phyloP scores from a whole-genome alignment of 176 grass and related monocot genomes.

The Oryza brachyantha region DNA sequence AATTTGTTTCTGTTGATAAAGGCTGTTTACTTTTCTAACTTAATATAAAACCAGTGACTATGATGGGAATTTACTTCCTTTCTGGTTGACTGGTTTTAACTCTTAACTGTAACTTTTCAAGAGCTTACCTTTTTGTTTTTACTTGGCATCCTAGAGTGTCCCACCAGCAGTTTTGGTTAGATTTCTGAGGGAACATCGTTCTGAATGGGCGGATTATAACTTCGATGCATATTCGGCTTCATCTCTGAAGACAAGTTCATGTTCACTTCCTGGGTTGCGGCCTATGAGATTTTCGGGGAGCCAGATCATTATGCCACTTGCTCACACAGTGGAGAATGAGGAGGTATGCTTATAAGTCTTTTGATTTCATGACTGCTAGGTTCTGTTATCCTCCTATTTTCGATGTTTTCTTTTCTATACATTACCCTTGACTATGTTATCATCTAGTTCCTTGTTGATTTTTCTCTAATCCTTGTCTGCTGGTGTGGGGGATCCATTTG shows the following conservation, averaged over 20 bases:
- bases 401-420: neutral
- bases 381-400: neutral
- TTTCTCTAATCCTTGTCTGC: neutral
- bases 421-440: neutral
- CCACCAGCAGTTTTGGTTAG: constrained; percentile 81
- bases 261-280: constrained; percentile 69
- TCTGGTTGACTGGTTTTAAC: neutral
- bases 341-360: constrained; percentile 53
- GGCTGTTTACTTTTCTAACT: neutral
- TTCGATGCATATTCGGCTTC: constrained; percentile 87
- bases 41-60: neutral
- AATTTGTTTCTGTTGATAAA: neutral
- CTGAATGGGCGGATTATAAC: constrained; percentile 98
- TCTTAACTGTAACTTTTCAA: neutral
- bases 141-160: constrained; percentile 65
- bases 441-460: neutral
- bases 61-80: neutral
- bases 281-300: constrained; percentile 80
- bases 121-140: constrained; percentile 17
- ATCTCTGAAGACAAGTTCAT: constrained; percentile 56
- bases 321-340: constrained; percentile 92
- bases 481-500: neutral
- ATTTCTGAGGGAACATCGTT: constrained; percentile 90
- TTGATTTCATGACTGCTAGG: neutral
- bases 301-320: constrained; percentile 90